Percentiles rank a stretch among this genome's conserved stretches.
phyloP scores from a whole-genome alignment of 805 yeast species.

The Saturnispora saitoi region DNA sequence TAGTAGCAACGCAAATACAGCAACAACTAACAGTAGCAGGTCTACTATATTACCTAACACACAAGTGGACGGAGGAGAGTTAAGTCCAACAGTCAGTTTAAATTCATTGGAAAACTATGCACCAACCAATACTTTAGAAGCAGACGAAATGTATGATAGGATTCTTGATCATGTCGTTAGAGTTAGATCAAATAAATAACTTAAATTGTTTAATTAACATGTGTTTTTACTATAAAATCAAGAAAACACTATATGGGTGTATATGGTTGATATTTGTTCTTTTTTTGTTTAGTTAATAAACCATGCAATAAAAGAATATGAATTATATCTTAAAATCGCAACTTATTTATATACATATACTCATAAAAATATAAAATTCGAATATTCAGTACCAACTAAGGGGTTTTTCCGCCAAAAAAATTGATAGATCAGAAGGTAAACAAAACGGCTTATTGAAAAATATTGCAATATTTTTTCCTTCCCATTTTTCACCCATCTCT shows the following conservation, averaged over 20 bases:
- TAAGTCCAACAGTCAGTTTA: slow-evolving; percentile 14
- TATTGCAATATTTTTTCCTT: neutral
- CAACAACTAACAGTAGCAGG: neutral
- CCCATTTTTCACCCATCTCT: neutral
- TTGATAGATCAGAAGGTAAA: neutral
- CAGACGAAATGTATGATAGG: slow-evolving; percentile 69
- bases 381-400: neutral
- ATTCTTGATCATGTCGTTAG: slow-evolving; percentile 58
- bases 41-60: neutral
- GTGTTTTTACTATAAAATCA: too few species aligned
- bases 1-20: neutral
- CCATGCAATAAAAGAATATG: too few species aligned
- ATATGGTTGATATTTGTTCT: too few species aligned
- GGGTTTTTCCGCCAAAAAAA: neutral
- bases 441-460: neutral
- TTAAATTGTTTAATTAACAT: neutral
- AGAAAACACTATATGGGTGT: too few species aligned
- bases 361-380: neutral
- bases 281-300: too few species aligned
- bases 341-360: neutral
- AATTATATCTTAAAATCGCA: too few species aligned
- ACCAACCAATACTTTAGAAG: slow-evolving; percentile 27
- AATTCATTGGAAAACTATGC: slow-evolving; percentile 17
- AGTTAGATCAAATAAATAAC: slow-evolving; percentile 43
- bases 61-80: slow-evolving; percentile 12